Evolutionary conservation across 1,284 basidiomycete genomes (phyloP).

Genomic region (Apiotrichum veenhuisii): DNA sequence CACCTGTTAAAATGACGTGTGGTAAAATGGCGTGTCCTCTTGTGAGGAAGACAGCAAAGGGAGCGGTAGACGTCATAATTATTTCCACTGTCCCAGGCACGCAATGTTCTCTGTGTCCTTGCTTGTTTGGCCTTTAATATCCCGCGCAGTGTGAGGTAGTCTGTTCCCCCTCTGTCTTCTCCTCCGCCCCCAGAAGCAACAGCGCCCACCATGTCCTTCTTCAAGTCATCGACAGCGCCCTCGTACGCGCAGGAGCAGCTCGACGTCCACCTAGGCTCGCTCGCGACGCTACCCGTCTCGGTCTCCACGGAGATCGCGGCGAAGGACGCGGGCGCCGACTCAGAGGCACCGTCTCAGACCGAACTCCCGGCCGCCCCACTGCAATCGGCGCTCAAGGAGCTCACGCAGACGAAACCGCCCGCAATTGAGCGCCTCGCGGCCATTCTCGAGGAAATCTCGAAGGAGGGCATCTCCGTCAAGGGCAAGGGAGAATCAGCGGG

Average conservation of each 20-base stretch:
- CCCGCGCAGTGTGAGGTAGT: too few relatives aligned
- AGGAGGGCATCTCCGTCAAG: neutral
- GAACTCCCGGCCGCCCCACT: constrained; percentile 12
- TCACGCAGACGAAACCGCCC: constrained; percentile 31
- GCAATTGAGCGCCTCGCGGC: constrained; percentile 23
- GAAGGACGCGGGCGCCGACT: constrained; percentile 1
- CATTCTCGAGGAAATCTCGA: constrained; percentile 24
- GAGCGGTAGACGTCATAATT: too few relatives aligned
- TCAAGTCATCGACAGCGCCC: constrained; percentile 26
- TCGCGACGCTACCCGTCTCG: constrained; percentile 44
- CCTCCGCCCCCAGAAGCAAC: neutral
- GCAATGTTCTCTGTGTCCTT: too few relatives aligned
- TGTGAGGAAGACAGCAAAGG: too few relatives aligned
- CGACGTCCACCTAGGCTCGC: constrained; percentile 33
- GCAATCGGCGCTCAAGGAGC: constrained; percentile 32
- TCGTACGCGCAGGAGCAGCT: constrained; percentile 45
- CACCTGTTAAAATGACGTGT: constrained; percentile 11
- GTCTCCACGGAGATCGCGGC: neutral
- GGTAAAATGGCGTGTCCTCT: too few relatives aligned
- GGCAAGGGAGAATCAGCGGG: too few relatives aligned
- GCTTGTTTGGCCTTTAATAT: too few relatives aligned
- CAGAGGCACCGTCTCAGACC: neutral
- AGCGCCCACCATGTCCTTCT: constrained; percentile 24
- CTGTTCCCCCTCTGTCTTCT: too few relatives aligned
- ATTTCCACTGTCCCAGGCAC: too few relatives aligned